These are phyloP conservation scores for Penicillium sp. DNA, from an alignment of 2,329 filamentous ascomycete genomes.

Conservation along the genomic window DNA sequence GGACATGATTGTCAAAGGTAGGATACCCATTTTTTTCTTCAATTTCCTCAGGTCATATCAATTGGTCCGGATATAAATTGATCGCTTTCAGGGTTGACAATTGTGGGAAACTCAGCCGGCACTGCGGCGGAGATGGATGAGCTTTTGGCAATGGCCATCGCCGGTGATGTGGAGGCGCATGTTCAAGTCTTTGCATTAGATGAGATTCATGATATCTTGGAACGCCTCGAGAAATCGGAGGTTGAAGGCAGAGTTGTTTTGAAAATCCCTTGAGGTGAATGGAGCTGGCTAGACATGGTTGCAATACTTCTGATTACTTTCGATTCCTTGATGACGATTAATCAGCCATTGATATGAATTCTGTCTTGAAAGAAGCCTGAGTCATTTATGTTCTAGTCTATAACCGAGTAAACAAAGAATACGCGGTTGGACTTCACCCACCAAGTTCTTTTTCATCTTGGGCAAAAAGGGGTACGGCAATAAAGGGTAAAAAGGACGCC, in stretches of 20 bases:
- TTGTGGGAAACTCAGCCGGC: conserved; percentile 53
- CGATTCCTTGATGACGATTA: no score
- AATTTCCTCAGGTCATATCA: neutral
- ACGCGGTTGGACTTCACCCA: no score
- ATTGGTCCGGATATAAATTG: neutral
- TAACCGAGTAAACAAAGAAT: no score
- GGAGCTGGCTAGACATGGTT: neutral
- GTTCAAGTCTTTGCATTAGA: conserved; percentile 42
- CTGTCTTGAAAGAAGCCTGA: no score
- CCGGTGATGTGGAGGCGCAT: conserved; percentile 46
- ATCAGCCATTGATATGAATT: no score
- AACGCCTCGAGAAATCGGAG: conserved; percentile 40
- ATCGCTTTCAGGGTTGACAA: conserved; percentile 40
- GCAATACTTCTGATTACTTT: no score
- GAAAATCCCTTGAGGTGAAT: conserved; percentile 25
- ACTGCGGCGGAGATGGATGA: conserved; percentile 52
- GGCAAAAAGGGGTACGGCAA: no score
- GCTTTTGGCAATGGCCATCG: conserved; percentile 47
- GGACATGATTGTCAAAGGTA: conserved; percentile 52
- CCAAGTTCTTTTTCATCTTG: no score
- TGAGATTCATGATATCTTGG: conserved; percentile 40
- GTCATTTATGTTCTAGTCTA: no score
- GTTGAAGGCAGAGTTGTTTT: conserved; percentile 45
- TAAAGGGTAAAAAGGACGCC: neutral
- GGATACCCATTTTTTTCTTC: neutral